Conservation (phyloP, 2,329 filamentous ascomycete genomes). For the Diplocarpon rosae region DNA sequence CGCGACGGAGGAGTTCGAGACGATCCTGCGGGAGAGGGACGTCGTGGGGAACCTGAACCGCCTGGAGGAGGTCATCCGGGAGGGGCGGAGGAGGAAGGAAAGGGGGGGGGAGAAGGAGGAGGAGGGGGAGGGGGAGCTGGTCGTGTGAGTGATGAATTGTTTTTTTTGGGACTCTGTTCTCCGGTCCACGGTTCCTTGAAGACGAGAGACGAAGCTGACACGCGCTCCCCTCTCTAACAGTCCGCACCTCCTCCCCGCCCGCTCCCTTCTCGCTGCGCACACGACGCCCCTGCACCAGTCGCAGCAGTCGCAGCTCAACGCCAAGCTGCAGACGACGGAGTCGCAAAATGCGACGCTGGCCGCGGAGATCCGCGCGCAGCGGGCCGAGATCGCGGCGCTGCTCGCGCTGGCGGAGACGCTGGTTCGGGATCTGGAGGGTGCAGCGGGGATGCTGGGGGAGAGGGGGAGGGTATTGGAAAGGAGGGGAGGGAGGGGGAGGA, state of each 20-base stretch:
- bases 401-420: slow-evolving; percentile 39
- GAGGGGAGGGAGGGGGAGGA: slow-evolving; percentile 15
- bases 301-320: slow-evolving; percentile 46
- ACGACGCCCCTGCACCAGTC: slow-evolving; percentile 40
- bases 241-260: slow-evolving; percentile 44
- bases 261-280: slow-evolving; percentile 42
- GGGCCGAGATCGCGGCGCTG: slow-evolving; percentile 42
- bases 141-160: neutral
- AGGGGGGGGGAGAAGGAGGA: neutral
- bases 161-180: too few species aligned
- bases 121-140: too few species aligned
- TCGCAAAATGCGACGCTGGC: slow-evolving; percentile 44
- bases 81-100: slow-evolving; percentile 31
- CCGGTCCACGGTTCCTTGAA: too few species aligned
- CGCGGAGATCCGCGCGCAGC: slow-evolving; percentile 40
- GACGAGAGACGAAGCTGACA: neutral
- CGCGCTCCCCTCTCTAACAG: neutral
- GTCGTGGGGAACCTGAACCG: slow-evolving; percentile 49
- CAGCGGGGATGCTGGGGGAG: slow-evolving; percentile 26
- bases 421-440: slow-evolving; percentile 43
- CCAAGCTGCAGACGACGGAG: slow-evolving; percentile 44
- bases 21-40: slow-evolving; percentile 38
- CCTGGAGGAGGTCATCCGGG: slow-evolving; percentile 43
- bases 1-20: slow-evolving; percentile 43
- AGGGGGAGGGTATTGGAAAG: slow-evolving; percentile 13